phyloP scores from a whole-genome alignment of 371 early-diverging fungal species.

The Syncephalastrum contaminatum region DNA sequence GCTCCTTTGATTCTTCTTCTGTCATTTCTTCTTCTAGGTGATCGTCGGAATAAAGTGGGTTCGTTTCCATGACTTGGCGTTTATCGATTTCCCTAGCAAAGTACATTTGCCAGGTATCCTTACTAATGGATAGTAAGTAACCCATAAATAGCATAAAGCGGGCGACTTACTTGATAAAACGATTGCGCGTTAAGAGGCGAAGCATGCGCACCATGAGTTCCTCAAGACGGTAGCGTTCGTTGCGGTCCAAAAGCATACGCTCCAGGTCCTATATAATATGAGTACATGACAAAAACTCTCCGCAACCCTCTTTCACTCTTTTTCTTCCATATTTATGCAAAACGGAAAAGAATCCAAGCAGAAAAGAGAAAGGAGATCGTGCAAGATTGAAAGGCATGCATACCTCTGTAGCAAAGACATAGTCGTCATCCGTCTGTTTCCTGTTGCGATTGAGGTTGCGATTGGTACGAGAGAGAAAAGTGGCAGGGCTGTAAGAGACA shows the following conservation, averaged over 20 bases:
- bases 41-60: constrained; percentile 23
- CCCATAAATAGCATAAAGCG: not conserved
- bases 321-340: no score
- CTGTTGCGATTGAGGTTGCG: constrained; percentile 3
- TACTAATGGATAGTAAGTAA: constrained; percentile 26
- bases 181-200: constrained; percentile 34
- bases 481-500: constrained; percentile 12
- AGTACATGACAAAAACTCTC: constrained; percentile 10
- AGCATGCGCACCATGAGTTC: constrained; percentile 44
- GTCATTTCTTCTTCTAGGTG: not conserved
- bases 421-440: constrained; percentile 16
- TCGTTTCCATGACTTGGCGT: constrained; percentile 27
- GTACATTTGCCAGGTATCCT: constrained; percentile 59
- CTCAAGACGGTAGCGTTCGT: constrained; percentile 32
- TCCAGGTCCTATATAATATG: constrained; percentile 39
- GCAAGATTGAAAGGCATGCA: not conserved
- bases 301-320: no score
- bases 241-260: constrained; percentile 34
- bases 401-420: constrained; percentile 36
- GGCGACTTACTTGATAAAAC: constrained; percentile 38
- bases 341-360: not conserved
- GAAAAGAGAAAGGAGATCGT: constrained; percentile 2
- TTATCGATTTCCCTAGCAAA: constrained; percentile 55
- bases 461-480: constrained; percentile 5
- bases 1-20: constrained; percentile 1